Evolutionary conservation across 2,329 filamentous ascomycete species (phyloP), one percentile per base, ranked within the genome.

Genomic region (Hypoxylon sp.): DNA sequence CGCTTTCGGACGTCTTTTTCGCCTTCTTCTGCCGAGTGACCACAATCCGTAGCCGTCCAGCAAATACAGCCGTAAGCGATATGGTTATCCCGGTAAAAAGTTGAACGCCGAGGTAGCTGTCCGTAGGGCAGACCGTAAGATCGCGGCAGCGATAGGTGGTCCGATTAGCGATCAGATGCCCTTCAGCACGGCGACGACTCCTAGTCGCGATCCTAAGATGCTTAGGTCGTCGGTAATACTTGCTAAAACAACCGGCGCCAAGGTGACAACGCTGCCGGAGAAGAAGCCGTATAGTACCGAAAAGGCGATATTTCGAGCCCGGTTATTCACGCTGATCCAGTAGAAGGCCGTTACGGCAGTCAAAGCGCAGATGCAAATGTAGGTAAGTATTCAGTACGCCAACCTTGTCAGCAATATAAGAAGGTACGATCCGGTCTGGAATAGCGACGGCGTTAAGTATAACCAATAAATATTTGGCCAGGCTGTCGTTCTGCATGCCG

Each of bases 51-150:
- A 54, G 12, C 3, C 45, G 37, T 2, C 52, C 25, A 32, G 52
- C 52, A 9, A 54, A 54, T 8, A 19, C 37, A 16, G 37, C 23
- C 11, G 52, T 54, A 12, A 54, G 52, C n/a, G 52, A 54, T 34
- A 54, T 54, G 21, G 52, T 39, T 0, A 54, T 11, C 2, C 52
- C 52, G 3, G 52, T 32, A 21, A 54, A 54, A 3, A 54, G 23
- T 2, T 54, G 52, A 27, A 54, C 52, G 16, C 52, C 52, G 23
- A 54, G 52, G 16, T 54, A 54, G 52, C 52, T 54, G 11, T 54
- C 30, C 6, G 52, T 54, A 21, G 52, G 37, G n/a, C n/a, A n/a
- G n/a, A 2, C 52, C 52, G 7, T n/a, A 54, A n/a, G 6, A 54
- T 54, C 2, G 52, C 52, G 16, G 37, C 52, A 5, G 37, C 39